phyloP scores from a whole-genome alignment of 345 rosid species.

The Aquilaria yunnanensis region DNA sequence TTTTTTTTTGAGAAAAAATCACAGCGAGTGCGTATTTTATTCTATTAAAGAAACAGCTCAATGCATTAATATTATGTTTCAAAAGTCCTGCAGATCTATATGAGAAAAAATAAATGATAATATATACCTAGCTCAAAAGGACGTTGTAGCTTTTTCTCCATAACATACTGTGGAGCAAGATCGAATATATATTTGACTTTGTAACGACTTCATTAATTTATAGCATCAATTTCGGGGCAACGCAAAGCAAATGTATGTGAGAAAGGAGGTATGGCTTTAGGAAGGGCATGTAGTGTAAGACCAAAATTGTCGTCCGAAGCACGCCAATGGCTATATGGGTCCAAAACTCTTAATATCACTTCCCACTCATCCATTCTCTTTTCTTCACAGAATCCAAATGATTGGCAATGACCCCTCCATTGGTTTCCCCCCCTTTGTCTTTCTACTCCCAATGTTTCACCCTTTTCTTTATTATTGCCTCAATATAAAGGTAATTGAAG shows the following conservation, averaged over 20 bases:
- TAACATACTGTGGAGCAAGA: no score
- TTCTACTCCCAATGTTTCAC: not conserved
- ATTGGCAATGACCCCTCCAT: slow-evolving; percentile 20
- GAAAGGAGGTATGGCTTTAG: slow-evolving; percentile 22
- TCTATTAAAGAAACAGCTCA: no score
- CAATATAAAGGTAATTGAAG: no score
- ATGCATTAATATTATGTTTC: no score
- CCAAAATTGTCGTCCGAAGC: slow-evolving; percentile 26
- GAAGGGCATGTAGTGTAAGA: not conserved
- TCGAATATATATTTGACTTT: not conserved
- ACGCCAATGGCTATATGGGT: slow-evolving; percentile 25
- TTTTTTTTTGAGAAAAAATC: no score
- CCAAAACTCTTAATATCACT: slow-evolving; percentile 6
- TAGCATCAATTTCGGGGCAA: slow-evolving; percentile 2
- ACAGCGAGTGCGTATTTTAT: no score
- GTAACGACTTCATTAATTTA: not conserved
- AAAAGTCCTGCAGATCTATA: no score
- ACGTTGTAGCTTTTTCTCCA: no score
- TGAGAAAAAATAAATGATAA: no score
- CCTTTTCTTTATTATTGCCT: no score
- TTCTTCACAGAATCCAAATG: slow-evolving; percentile 23
- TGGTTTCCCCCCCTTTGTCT: not conserved
- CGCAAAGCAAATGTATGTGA: not conserved
- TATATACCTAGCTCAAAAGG: no score
- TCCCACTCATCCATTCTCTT: slow-evolving; percentile 11